A percentile compares a stretch with the other conserved stretches of the same genome.
phyloP scores from a whole-genome alignment of 345 rosid genomes.

The Rhodomyrtus tomentosa region DNA sequence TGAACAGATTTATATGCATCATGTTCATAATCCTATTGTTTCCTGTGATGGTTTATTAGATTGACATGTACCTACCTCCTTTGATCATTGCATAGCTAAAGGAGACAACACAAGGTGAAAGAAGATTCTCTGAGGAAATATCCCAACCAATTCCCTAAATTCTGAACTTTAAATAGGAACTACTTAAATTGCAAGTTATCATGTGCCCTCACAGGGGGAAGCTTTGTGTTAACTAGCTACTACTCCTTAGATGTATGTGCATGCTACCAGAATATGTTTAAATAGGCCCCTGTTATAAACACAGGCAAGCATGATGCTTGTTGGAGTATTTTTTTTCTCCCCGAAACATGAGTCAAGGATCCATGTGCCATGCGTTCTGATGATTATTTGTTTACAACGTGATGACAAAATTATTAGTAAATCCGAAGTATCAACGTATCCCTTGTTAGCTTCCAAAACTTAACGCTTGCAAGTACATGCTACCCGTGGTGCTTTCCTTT shows the following conservation, averaged over 20 bases:
- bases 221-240: not conserved
- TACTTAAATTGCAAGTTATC: not conserved
- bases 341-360: not conserved
- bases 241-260: not conserved
- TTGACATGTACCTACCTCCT: not conserved
- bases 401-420: not conserved
- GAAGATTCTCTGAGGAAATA: not conserved
- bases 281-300: not conserved
- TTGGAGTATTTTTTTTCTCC: not conserved
- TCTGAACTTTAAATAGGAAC: not conserved
- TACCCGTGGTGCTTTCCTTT: not conserved
- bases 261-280: not conserved
- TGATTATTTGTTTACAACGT: not conserved
- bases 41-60: not conserved
- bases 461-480: not conserved
- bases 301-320: not conserved
- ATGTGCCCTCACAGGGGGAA: not conserved
- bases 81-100: not conserved
- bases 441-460: not conserved
- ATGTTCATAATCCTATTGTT: not conserved
- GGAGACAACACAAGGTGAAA: not conserved
- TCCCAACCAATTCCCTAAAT: not conserved
- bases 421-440: not conserved
- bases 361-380: not conserved
- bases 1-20: not conserved